Conservation (phyloP, 345 rosid genomes). For the Arabis alpina region DNA sequence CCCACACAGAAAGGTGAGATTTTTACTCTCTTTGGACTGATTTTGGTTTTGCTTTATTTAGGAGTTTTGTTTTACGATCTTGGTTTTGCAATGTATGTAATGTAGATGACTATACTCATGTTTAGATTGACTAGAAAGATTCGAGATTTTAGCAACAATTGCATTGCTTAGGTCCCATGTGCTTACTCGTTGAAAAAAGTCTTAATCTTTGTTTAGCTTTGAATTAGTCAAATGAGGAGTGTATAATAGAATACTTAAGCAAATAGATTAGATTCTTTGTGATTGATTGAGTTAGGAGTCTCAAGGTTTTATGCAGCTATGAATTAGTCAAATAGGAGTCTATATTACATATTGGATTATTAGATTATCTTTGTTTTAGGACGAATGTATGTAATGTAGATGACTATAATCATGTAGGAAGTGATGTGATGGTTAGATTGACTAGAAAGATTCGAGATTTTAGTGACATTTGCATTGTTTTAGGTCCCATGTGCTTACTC, state of each 20-base stretch:
- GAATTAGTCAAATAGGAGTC: no score
- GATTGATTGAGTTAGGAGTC: no score
- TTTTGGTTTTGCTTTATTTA: slow-evolving; percentile 12
- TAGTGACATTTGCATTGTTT: slow-evolving; percentile 17
- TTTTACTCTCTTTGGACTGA: not conserved
- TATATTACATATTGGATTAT: no score
- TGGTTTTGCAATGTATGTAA: slow-evolving; percentile 1
- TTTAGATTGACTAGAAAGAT: slow-evolving; percentile 20
- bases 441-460: slow-evolving; percentile 31
- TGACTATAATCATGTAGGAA: slow-evolving; percentile 8
- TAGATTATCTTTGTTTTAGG: no score
- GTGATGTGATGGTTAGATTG: slow-evolving; percentile 6
- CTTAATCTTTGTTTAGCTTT: slow-evolving; percentile 28
- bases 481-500: slow-evolving; percentile 33
- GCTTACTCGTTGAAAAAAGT: slow-evolving; percentile 22
- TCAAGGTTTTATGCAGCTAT: no score
- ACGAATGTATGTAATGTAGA: not conserved
- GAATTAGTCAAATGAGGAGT: slow-evolving; percentile 26
- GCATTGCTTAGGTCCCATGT: slow-evolving; percentile 32
- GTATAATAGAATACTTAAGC: not conserved
- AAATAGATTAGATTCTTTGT: no score
- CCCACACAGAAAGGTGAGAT: slow-evolving; percentile 58
- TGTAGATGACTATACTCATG: slow-evolving; percentile 17
- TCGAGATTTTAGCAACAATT: slow-evolving; percentile 27
- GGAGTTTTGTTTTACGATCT: not conserved